Percentiles rank a stretch among this genome's conserved stretches.
Conservation (phyloP, 2,329 filamentous ascomycete genomes). For the Fusarium circinatum region DNA sequence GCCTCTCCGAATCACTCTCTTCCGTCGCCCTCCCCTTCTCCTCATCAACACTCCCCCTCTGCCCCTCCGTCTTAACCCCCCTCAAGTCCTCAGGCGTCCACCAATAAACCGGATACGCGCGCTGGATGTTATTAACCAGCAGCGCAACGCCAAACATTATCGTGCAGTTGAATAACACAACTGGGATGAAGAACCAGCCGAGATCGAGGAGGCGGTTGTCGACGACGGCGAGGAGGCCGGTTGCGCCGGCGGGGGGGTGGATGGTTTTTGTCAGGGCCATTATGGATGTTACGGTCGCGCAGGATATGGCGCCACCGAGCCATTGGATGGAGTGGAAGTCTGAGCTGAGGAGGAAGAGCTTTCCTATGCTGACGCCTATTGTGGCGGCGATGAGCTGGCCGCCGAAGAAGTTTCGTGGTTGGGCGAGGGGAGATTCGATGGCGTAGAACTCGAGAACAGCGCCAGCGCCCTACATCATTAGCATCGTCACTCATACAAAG, state of each 20-base stretch:
- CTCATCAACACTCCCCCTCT: constrained; percentile 13
- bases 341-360: constrained; percentile 68
- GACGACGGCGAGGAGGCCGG: constrained; percentile 74
- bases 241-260: constrained; percentile 80
- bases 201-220: constrained; percentile 63
- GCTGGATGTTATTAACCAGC: constrained; percentile 75
- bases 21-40: constrained; percentile 29
- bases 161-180: constrained; percentile 68
- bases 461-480: constrained; percentile 68
- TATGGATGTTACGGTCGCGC: constrained; percentile 68
- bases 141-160: constrained; percentile 73
- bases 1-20: constrained; percentile 23
- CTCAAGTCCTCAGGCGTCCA: constrained; percentile 62
- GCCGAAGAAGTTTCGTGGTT: constrained; percentile 75
- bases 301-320: constrained; percentile 72
- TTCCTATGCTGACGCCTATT: constrained; percentile 70
- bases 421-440: constrained; percentile 76
- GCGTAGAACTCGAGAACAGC: constrained; percentile 80
- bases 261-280: constrained; percentile 79
- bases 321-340: constrained; percentile 65
- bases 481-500: fast-evolving
- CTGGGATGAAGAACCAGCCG: constrained; percentile 75
- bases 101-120: constrained; percentile 76
- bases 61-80: not conserved
- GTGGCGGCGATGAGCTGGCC: constrained; percentile 73